phyloP scores from a whole-genome alignment of 202 grass and related monocot species.

The Digitaria exilis region DNA sequence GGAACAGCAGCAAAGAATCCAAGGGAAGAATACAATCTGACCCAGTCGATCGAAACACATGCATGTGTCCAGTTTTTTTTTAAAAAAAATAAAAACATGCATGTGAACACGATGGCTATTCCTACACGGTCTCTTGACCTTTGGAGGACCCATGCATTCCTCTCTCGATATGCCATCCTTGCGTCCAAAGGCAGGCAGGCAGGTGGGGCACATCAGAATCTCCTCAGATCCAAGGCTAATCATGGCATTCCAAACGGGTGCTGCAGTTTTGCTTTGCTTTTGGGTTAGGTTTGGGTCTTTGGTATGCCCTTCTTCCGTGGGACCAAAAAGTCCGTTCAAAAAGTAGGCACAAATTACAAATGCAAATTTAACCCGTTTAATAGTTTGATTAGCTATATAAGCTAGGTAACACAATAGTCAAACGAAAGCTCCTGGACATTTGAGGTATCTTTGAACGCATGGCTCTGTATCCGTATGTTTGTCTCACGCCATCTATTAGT shows the following conservation, averaged over 20 bases:
- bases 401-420: not conserved
- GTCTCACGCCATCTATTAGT: no score
- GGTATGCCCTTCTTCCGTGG: not conserved
- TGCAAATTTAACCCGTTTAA: not conserved
- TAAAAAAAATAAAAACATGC: not conserved
- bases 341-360: not conserved
- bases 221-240: slow-evolving; percentile 39
- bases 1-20: slow-evolving; percentile 34
- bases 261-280: not conserved
- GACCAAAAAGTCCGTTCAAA: not conserved
- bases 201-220: slow-evolving; percentile 39
- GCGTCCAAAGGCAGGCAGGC: slow-evolving; percentile 38
- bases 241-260: slow-evolving; percentile 10
- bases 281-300: slow-evolving; percentile 8
- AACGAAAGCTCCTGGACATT: not conserved
- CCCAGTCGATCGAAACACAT: not conserved
- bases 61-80: not conserved
- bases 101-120: slow-evolving; percentile 31
- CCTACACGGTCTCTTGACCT: not conserved
- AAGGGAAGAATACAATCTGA: slow-evolving; percentile 21
- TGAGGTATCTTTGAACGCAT: not conserved
- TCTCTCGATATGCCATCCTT: slow-evolving; percentile 26
- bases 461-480: no score
- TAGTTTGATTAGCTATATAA: not conserved
- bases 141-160: not conserved